A percentile compares a stretch with the other conserved stretches of the same genome.
phyloP scores from a whole-genome alignment of 2,329 filamentous ascomycete genomes.

The Aspergillus intermedius region DNA sequence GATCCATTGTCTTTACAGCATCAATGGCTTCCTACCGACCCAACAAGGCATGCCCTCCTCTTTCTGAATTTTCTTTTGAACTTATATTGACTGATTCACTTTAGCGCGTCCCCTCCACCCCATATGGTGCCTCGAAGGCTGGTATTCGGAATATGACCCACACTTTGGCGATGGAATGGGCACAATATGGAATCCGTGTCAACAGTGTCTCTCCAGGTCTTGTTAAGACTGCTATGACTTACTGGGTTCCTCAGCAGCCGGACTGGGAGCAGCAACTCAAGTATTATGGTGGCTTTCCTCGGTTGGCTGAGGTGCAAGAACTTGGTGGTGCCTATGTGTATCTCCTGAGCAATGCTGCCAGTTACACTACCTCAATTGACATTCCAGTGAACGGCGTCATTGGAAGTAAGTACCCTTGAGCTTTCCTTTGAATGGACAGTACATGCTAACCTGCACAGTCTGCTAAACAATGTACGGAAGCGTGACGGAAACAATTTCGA shows the following conservation, averaged over 20 bases:
- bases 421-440: background rate
- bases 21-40: constrained; percentile 42
- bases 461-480: too few relatives aligned
- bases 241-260: constrained; percentile 43
- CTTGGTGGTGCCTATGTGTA: constrained; percentile 47
- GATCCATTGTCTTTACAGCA: constrained; percentile 41
- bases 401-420: constrained; percentile 24
- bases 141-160: constrained; percentile 41
- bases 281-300: constrained; percentile 50
- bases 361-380: constrained; percentile 46
- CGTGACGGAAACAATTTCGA: too few relatives aligned
- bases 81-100: background rate
- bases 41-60: constrained; percentile 27
- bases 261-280: constrained; percentile 50
- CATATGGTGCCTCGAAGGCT: constrained; percentile 42
- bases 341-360: constrained; percentile 41
- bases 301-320: constrained; percentile 47
- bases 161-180: constrained; percentile 63
- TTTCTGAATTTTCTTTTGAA: too few relatives aligned
- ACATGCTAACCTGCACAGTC: too few relatives aligned
- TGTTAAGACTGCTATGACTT: constrained; percentile 37
- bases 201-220: constrained; percentile 49
- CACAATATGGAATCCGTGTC: constrained; percentile 59
- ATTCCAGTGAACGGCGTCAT: constrained; percentile 46
- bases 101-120: constrained; percentile 28